phyloP scores from a whole-genome alignment of 208 protist genomes.

The Trypanosoma mega region DNA sequence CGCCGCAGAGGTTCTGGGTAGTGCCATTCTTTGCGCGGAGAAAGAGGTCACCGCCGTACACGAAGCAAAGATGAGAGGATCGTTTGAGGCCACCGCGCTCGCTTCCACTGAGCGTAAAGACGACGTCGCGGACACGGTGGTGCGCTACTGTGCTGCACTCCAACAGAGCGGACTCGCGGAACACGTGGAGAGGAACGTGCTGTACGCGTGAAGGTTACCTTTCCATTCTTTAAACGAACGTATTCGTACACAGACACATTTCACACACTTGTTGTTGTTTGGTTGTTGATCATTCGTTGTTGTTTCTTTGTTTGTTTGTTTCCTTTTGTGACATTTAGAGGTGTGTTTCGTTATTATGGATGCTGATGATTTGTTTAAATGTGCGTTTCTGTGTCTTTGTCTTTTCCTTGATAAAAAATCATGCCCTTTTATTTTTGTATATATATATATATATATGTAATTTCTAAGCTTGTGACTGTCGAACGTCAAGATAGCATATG shows the following conservation, averaged over 20 bases:
- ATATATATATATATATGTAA: conserved; percentile 12
- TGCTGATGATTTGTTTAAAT: too few species aligned
- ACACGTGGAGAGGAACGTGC: conserved; percentile 6
- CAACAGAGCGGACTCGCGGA: conserved; percentile 25
- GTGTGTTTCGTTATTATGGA: too few species aligned
- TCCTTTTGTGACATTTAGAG: too few species aligned
- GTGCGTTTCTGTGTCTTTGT: too few species aligned
- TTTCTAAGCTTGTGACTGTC: not conserved
- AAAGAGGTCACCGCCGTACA: not conserved
- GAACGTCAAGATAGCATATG: too few species aligned
- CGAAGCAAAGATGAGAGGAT: not conserved
- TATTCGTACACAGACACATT: too few species aligned
- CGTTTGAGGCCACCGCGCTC: conserved; percentile 47
- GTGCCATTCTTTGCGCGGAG: conserved; percentile 25
- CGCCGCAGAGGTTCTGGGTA: conserved; percentile 42
- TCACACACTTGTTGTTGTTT: too few species aligned
- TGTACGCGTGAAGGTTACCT: not conserved
- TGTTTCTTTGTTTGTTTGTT: too few species aligned
- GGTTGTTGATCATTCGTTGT: too few species aligned
- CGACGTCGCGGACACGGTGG: conserved; percentile 30
- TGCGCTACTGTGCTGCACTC: conserved; percentile 54
- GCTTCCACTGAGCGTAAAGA: conserved; percentile 16
- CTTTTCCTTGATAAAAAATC: too few species aligned
- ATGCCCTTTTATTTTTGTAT: not conserved
- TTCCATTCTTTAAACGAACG: too few species aligned